A percentile compares a stretch with the other conserved stretches of the same genome.
phyloP scores from a whole-genome alignment of 257 asterid genomes.

The Eustoma russellianum region DNA sequence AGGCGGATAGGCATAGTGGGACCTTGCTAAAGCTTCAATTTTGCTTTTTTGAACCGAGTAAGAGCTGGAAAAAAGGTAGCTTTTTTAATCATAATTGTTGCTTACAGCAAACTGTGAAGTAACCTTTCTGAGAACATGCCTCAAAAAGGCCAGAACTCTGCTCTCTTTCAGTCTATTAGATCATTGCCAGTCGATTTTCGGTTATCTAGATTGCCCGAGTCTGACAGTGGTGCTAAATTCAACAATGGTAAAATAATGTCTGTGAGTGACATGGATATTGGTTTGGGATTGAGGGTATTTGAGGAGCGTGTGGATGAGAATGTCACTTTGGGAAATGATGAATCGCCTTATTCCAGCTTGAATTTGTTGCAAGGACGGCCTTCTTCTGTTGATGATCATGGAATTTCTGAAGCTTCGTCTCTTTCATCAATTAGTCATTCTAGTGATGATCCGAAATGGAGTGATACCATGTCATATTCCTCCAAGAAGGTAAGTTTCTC shows the following conservation, averaged over 20 bases:
- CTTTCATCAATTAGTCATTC: constrained; percentile 20
- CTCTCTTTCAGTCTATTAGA: constrained; percentile 48
- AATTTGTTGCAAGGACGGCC: constrained; percentile 35
- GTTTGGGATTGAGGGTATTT: constrained; percentile 19
- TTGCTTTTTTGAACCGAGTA: constrained; percentile 36
- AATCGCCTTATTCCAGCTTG: constrained; percentile 65
- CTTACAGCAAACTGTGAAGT: constrained; percentile 32
- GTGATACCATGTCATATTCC: constrained; percentile 53
- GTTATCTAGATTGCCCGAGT: constrained; percentile 28
- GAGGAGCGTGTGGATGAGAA: constrained; percentile 22
- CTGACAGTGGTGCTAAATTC: constrained; percentile 10
- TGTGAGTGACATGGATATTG: constrained; percentile 27
- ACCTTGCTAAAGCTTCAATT: constrained; percentile 35
- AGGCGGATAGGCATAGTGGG: constrained; percentile 64
- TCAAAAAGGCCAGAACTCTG: constrained; percentile 25
- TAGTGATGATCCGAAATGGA: constrained; percentile 56
- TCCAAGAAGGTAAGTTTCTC: constrained; percentile 50
- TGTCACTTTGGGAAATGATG: constrained; percentile 35
- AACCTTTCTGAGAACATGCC: constrained; percentile 34
- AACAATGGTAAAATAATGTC: constrained; percentile 21
- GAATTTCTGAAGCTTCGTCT: constrained; percentile 25
- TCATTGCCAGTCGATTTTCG: constrained; percentile 59
- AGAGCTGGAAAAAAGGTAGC: constrained; percentile 30
- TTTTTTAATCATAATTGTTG: constrained; percentile 16
- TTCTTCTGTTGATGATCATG: constrained; percentile 28